Evolutionary conservation across 208 protist species (phyloP), one percentile per base, ranked within the genome.

Genomic region (Leishmania guyanensis): DNA sequence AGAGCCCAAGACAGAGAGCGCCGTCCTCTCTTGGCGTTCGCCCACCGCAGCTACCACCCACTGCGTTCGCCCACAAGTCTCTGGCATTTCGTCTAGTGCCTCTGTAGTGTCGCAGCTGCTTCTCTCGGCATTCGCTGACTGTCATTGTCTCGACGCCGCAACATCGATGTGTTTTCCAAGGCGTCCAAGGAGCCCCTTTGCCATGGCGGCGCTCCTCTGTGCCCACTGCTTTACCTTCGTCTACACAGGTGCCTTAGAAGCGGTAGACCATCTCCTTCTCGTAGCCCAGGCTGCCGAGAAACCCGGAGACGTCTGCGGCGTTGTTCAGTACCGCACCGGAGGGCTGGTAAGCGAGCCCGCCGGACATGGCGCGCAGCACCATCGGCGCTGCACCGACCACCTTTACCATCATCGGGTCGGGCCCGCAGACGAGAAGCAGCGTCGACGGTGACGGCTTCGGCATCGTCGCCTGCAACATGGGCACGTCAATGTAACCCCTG

Each of bases 401-500:
- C 68, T 89, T 88, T 58, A 85, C 85, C 91, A 98, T 94, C 93
- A 98, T 97, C 66, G 65, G 82, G 80, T 96, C 92, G 5, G 95
- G 94, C 17, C 96, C 96, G 81, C 95, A 98, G 58, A 98, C 90
- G 60, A 98, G 87, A 54, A 97, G 79, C 20, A 97, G 72, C 70
- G 95, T 98, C 36, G 85, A 84, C 46, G 90, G 82, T 10, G 87
- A 78, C n/a, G 93, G 92, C 71, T 86, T 78, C 20, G 94, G 94
- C 89, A 98, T 96, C 64, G 89, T 95, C 36, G 90, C 87, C 85
- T 89, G 84, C 54, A 98, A 68, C 85, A 97, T 80, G 26, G 93
- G 77, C 14, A 89, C 74, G 62, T 90, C 90, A 46, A 97, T 95
- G 84, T 94, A 88, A n/a, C 95, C 95, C 58, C 83, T 77, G 80